phyloP scores from a whole-genome alignment of 1,139 yeast genomes.

The Candida mesenterica region DNA sequence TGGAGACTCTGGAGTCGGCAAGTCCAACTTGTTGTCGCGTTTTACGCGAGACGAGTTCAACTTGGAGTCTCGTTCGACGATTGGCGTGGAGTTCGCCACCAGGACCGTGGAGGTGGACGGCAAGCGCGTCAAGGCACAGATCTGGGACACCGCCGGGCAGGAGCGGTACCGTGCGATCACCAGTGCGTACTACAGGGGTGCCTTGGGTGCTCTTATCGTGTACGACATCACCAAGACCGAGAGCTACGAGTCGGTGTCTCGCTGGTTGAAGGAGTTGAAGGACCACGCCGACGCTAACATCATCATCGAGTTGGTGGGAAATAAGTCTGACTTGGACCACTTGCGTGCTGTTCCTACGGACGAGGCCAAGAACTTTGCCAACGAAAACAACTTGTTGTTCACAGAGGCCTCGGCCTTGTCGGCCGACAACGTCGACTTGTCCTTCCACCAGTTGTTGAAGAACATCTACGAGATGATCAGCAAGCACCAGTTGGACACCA shows the following conservation, averaged over 20 bases:
- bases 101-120: conserved; percentile 94
- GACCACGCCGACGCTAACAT: conserved; percentile 98
- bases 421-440: conserved; percentile 90
- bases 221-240: conserved; percentile 94
- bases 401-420: conserved; percentile 98
- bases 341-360: conserved; percentile 97
- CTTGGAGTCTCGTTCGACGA: conserved; percentile 89
- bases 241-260: conserved; percentile 87
- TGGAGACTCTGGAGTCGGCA: conserved; percentile 98
- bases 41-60: conserved; percentile 96
- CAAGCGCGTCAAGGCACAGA: conserved; percentile 93
- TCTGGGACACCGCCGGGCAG: conserved; percentile 99
- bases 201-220: conserved; percentile 94
- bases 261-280: conserved; percentile 93
- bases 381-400: conserved; percentile 86
- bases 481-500: conserved; percentile 80
- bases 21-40: conserved; percentile 88
- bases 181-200: conserved; percentile 96
- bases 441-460: conserved; percentile 88
- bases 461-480: conserved; percentile 92
- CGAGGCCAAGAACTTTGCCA: conserved; percentile 93
- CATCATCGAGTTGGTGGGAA: conserved; percentile 91
- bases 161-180: conserved; percentile 98
- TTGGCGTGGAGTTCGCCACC: conserved; percentile 98
- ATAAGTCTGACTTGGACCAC: conserved; percentile 94